phyloP scores from a whole-genome alignment of 2,329 filamentous ascomycete genomes.

The Magnaporthales sp. region DNA sequence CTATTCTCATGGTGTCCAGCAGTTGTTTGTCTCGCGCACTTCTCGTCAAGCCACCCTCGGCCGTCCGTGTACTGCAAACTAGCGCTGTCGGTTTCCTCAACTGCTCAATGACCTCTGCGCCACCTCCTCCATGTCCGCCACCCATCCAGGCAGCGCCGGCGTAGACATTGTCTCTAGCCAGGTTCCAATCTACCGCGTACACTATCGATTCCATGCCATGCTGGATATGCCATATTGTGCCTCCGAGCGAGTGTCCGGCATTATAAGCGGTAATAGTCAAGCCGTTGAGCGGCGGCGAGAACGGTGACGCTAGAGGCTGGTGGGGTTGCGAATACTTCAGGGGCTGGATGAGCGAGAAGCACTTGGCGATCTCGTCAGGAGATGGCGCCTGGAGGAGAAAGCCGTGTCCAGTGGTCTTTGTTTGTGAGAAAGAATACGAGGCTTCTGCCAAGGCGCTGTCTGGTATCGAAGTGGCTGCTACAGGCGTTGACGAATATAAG shows the following conservation, averaged over 20 bases:
- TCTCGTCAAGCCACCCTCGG: conserved; percentile 27
- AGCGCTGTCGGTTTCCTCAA: conserved; percentile 87
- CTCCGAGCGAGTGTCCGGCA: conserved; percentile 88
- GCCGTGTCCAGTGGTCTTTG: conserved; percentile 40
- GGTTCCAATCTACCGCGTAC: conserved; percentile 97
- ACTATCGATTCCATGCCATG: conserved; percentile 95
- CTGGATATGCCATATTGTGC: conserved; percentile 98
- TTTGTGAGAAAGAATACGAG: conserved; percentile 44
- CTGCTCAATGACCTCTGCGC: conserved; percentile 87
- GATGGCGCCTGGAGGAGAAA: conserved; percentile 64
- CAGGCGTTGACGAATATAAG: conserved; percentile 79
- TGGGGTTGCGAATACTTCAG: conserved; percentile 97
- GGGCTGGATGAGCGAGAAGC: conserved; percentile 84
- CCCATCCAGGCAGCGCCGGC: conserved; percentile 91
- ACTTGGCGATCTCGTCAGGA: conserved; percentile 79
- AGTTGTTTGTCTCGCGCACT: conserved; percentile 79
- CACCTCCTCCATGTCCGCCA: conserved; percentile 56
- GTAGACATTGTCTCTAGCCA: conserved; percentile 91
- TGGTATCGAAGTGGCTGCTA: conserved; percentile 79
- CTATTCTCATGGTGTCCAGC: conserved; percentile 70
- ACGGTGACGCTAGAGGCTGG: conserved; percentile 77
- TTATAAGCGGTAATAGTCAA: conserved; percentile 95
- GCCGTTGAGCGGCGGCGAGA: conserved; percentile 80
- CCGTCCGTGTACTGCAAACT: conserved; percentile 80
- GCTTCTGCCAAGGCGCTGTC: conserved; percentile 61